Evolutionary conservation across 371 early-diverging fungal species (phyloP).

Genomic region (Batrachochytrium dendrobatidis): DNA sequence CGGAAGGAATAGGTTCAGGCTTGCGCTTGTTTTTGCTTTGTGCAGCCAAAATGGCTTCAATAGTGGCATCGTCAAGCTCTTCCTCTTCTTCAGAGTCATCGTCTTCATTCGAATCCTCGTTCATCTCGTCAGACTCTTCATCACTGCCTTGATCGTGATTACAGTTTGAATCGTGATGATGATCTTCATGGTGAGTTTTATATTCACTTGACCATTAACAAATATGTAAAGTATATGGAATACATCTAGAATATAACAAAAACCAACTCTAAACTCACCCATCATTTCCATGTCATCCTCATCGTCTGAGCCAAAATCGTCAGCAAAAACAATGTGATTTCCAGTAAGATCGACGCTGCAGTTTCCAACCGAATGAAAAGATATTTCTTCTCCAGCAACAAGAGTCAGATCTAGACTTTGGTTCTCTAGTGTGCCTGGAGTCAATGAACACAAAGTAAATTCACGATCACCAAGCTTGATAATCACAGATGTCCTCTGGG

Average conservation of each 20-base stretch:
- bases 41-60: background rate
- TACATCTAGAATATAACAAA: constrained; percentile 20
- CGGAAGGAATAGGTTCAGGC: constrained; percentile 10
- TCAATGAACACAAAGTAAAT: constrained; percentile 72
- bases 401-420: constrained; percentile 64
- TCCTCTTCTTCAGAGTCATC: constrained; percentile 29
- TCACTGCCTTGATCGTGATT: constrained; percentile 38
- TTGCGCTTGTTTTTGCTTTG: constrained; percentile 18
- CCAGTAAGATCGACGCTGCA: constrained; percentile 67
- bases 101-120: constrained; percentile 39
- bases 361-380: constrained; percentile 54
- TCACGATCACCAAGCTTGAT: constrained; percentile 62
- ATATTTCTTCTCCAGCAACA: constrained; percentile 68
- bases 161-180: constrained; percentile 35
- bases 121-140: constrained; percentile 33
- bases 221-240: background rate
- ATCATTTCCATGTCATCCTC: constrained; percentile 19
- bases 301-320: constrained; percentile 5
- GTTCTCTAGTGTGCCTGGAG: constrained; percentile 63
- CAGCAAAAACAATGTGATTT: constrained; percentile 49
- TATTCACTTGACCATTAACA: background rate
- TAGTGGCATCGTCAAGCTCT: constrained; percentile 25
- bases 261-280: constrained; percentile 20
- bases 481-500: constrained; percentile 54
- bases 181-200: constrained; percentile 18